These are phyloP conservation scores for Coelastrella sp. DNA, from an alignment of 139 green algal genomes.

Conservation along the genomic window DNA sequence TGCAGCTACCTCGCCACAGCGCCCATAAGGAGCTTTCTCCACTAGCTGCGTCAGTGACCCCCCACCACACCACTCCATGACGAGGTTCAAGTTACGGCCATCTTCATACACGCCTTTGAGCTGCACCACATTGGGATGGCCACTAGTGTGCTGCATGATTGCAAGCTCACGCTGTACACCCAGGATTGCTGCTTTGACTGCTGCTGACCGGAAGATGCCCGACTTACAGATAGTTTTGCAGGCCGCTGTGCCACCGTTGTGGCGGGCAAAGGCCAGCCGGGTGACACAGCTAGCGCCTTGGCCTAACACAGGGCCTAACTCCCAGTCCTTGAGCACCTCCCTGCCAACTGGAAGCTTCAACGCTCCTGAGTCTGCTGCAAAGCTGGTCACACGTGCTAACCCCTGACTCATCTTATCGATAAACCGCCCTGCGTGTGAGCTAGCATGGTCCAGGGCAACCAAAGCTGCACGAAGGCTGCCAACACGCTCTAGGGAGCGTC, in stretches of 20 bases:
- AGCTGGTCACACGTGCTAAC: not conserved
- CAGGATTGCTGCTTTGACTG: constrained; percentile 12
- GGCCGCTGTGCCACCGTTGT: not conserved
- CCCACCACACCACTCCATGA: constrained; percentile 34
- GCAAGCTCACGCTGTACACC: constrained; percentile 34
- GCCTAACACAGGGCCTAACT: not conserved
- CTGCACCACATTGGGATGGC: constrained; percentile 28
- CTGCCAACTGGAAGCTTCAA: not conserved
- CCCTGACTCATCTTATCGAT: not conserved
- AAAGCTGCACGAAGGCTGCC: constrained; percentile 4
- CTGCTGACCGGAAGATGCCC: constrained; percentile 16
- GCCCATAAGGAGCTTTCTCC: not conserved
- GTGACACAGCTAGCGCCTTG: constrained; percentile 23
- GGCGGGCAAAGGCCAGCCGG: constrained; percentile 52
- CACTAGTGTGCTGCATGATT: constrained; percentile 29
- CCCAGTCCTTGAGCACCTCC: constrained; percentile 33
- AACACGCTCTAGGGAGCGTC: not conserved
- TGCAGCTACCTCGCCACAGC: constrained; percentile 41
- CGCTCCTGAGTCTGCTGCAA: not conserved
- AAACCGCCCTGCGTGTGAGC: not conserved
- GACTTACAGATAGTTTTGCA: constrained; percentile 39
- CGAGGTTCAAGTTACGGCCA: not conserved
- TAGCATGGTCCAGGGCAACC: not conserved
- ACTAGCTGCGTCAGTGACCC: constrained; percentile 6
- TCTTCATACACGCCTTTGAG: constrained; percentile 39